Evolutionary conservation across 2,329 filamentous ascomycete genomes (phyloP).

Genomic region (Aspergillus sp.): DNA sequence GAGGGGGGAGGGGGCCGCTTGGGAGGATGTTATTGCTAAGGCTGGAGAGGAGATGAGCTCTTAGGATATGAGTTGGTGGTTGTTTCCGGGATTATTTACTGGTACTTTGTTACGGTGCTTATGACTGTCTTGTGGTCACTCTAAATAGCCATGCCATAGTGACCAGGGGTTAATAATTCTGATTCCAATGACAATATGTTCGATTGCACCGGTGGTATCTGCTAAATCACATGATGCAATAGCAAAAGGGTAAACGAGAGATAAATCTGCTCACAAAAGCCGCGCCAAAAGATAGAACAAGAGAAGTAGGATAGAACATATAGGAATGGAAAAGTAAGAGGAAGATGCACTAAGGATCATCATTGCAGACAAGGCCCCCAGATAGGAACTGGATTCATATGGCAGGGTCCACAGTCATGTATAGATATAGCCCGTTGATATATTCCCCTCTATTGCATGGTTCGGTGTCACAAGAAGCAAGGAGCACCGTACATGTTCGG

Average conservation of each 20-base stretch:
- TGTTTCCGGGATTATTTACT: not conserved
- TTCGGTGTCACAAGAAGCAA: not conserved
- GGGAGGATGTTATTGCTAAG: conserved; percentile 42
- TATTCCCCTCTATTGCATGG: too few species aligned
- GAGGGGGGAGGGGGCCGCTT: conserved; percentile 27
- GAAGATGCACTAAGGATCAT: too few species aligned
- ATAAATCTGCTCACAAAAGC: not conserved
- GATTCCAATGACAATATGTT: not conserved
- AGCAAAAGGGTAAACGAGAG: not conserved
- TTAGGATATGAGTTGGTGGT: not conserved
- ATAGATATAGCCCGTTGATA: too few species aligned
- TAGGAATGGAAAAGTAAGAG: too few species aligned
- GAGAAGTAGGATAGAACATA: not conserved
- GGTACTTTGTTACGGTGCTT: too few species aligned
- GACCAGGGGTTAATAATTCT: not conserved
- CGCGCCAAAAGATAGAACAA: not conserved
- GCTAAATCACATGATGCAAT: not conserved
- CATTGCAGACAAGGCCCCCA: too few species aligned
- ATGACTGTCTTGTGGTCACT: too few species aligned
- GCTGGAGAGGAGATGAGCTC: conserved; percentile 17
- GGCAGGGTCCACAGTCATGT: too few species aligned
- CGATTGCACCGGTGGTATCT: not conserved
- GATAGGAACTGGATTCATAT: too few species aligned
- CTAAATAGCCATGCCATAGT: not conserved
- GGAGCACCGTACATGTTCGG: not conserved